phyloP scores from a whole-genome alignment of 257 asterid genomes.

The Verbena officinalis region DNA sequence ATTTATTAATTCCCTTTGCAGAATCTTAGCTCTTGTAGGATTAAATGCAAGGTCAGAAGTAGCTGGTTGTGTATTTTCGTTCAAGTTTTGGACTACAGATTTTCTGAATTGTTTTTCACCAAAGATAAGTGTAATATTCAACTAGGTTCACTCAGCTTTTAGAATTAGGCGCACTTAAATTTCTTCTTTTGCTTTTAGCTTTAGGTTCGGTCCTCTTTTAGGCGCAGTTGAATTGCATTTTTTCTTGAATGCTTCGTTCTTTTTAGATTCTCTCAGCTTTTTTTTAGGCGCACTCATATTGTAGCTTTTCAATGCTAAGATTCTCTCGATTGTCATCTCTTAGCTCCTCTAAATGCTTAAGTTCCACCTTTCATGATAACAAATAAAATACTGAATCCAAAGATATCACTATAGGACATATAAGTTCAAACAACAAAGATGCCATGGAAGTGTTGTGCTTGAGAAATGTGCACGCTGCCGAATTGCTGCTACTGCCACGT shows the following conservation, averaged over 20 bases:
- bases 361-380: not conserved
- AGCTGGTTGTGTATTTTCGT: not conserved
- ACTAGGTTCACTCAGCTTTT: not conserved
- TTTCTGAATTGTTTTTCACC: not conserved
- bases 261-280: too few relatives aligned
- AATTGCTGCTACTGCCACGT: slow-evolving; percentile 6
- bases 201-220: not conserved
- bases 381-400: too few relatives aligned
- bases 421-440: not conserved
- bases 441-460: not conserved
- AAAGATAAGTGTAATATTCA: not conserved
- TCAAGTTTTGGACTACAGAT: not conserved
- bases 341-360: not conserved
- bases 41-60: not conserved
- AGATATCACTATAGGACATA: too few relatives aligned
- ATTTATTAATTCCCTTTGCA: not conserved
- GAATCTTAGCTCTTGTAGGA: not conserved
- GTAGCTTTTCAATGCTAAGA: not conserved
- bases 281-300: too few relatives aligned
- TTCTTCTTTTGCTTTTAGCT: not conserved
- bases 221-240: too few relatives aligned
- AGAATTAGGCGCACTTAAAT: not conserved
- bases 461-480: not conserved
- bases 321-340: not conserved
- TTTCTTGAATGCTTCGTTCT: too few relatives aligned